Base-by-base conservation (phyloP, 31 red algal species). In the Porphyra umbilicalis region DNA sequence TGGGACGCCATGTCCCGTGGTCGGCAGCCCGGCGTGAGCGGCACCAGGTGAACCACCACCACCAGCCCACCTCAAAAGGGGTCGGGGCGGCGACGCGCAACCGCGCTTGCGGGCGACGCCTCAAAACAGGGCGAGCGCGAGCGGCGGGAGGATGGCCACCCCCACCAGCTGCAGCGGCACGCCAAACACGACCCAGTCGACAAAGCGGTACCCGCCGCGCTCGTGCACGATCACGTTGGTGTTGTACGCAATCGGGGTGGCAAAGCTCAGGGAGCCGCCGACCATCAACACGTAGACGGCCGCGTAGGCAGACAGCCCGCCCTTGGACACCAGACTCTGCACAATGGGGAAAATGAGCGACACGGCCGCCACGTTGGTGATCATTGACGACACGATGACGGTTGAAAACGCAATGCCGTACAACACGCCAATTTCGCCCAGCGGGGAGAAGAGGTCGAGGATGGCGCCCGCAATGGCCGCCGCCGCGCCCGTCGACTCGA, bases 301-400 rank as follows among this genome's bases (percentile, higher is more conserved):
- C 75, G 89, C 38, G 76, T 74, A 40, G n/a, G 76, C 37, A 75
- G 79, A 79, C 76, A 92, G 36, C 29, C 75, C 25, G 36, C 44
- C 75, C 36, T 67, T 74, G 81, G 68, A 10, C 16, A 83, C 34
- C n/a, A 36, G 71, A 11, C 32, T 46, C 67, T 68, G 35, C 8
- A 85, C 83, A 38, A 85, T 78, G n/a, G 83, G 76, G 32, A 87
- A 92, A 42, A 88, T 79, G 8, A 92, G 37, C 0, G 85, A 75
- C 10, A 87, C 90, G n/a, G 90, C 90, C 6, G 85, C 90, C 20
- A 88, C 84, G 85, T 87, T 88, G 30, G 90, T 92, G 30, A 92
- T 83, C 33, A 88, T 85, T 6, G 85, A 88, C 29, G 90, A 80
- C 33, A 92, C 40, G 33, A 92, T 39, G 5, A 80, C 90, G 32